These are phyloP conservation scores for Mycena galopus DNA, from an alignment of 768 basidiomycete species.

Conservation along the genomic window DNA sequence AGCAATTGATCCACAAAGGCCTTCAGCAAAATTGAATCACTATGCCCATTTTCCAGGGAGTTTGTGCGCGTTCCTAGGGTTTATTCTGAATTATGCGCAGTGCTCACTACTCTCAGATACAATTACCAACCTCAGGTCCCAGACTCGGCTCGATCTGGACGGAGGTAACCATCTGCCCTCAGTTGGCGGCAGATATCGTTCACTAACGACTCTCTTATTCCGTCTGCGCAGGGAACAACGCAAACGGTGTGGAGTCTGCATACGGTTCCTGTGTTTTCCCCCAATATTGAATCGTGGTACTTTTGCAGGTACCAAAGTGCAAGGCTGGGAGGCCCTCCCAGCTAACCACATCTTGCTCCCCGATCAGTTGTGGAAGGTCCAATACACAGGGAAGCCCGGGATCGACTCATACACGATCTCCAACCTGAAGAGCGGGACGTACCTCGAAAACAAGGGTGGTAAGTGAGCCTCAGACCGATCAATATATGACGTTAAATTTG, in stretches of 20 bases:
- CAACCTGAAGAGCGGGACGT: slow-evolving; percentile 6
- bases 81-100: slow-evolving; percentile 2
- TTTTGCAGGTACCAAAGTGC: slow-evolving; percentile 23
- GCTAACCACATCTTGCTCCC: not conserved
- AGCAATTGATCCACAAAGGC: not conserved
- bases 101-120: slow-evolving; percentile 19
- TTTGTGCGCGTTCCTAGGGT: slow-evolving; percentile 5
- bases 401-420: slow-evolving; percentile 18
- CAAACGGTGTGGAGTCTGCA: slow-evolving; percentile 15
- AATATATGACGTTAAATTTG: not conserved
- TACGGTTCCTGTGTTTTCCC: slow-evolving; percentile 2
- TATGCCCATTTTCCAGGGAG: slow-evolving; percentile 24
- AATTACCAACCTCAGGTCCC: slow-evolving; percentile 16
- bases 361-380: slow-evolving; percentile 19
- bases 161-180: slow-evolving; percentile 16
- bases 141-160: slow-evolving; percentile 19
- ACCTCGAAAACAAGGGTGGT: slow-evolving; percentile 12
- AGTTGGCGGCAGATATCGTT: not conserved
- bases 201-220: slow-evolving; percentile 6
- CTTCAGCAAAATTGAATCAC: slow-evolving; percentile 7
- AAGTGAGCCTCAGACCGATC: slow-evolving; percentile 9
- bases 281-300: slow-evolving; percentile 8
- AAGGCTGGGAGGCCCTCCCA: slow-evolving; percentile 18
- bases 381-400: slow-evolving; percentile 8
- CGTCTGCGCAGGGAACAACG: slow-evolving; percentile 7